These are phyloP conservation scores for Citrus inodora DNA, from an alignment of 345 rosid species.

Conservation along the genomic window DNA sequence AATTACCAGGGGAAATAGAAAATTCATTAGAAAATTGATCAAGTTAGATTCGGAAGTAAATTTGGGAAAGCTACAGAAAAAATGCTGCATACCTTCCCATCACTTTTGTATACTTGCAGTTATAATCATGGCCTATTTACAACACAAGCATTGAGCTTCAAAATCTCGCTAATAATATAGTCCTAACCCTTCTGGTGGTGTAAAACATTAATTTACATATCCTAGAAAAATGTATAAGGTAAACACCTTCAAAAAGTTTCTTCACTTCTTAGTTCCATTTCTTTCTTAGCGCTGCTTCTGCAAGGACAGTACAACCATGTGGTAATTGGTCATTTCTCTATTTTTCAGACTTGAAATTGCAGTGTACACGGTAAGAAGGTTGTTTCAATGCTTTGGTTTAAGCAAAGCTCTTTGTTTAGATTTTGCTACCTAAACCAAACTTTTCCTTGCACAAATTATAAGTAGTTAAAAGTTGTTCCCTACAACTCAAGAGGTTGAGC, in stretches of 20 bases:
- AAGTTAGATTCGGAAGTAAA: not conserved
- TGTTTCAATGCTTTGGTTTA: not conserved
- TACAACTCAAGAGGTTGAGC: conserved; percentile 68
- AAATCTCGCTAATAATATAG: not conserved
- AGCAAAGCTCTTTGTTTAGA: not conserved
- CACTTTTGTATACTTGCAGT: not conserved
- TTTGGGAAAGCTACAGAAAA: not conserved
- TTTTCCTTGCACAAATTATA: not conserved
- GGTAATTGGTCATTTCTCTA: not conserved
- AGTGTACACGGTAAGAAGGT: not conserved
- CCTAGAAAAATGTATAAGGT: no score
- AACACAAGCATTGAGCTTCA: not conserved
- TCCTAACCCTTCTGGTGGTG: not conserved
- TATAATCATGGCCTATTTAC: not conserved
- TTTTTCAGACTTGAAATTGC: no score
- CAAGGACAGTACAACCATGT: not conserved
- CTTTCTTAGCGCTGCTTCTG: not conserved
- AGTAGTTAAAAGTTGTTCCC: conserved; percentile 5
- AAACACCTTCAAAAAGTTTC: no score
- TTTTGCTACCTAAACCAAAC: not conserved
- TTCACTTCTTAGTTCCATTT: not conserved
- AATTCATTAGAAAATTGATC: not conserved
- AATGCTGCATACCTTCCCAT: not conserved
- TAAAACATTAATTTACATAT: no score
- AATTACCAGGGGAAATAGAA: not conserved